A percentile compares a stretch with the other conserved stretches of the same genome.
Evolutionary conservation across 495 filamentous ascomycete species (phyloP).

Genomic region (Neurospora tetraspora): DNA sequence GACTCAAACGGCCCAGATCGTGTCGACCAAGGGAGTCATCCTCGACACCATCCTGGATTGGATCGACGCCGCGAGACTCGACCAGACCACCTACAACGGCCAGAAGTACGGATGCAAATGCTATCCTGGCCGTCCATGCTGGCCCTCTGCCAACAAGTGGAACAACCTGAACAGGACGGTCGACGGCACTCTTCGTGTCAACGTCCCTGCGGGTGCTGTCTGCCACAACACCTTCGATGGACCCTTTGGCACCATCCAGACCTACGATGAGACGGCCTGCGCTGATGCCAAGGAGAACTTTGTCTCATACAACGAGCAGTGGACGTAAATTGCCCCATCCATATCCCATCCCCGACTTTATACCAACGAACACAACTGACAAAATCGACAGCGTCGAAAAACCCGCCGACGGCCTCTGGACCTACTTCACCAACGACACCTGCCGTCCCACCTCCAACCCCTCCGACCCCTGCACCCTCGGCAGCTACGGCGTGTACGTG

Average conservation of each 20-base stretch:
- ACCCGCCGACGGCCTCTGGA: slow-evolving; percentile 23
- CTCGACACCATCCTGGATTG: slow-evolving; percentile 16
- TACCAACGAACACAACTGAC: slow-evolving; percentile 1
- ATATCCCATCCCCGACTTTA: neutral
- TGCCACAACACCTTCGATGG: slow-evolving; percentile 20
- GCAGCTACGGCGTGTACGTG: slow-evolving; percentile 41
- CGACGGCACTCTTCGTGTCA: slow-evolving; percentile 14
- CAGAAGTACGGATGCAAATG: slow-evolving; percentile 26
- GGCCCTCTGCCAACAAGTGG: slow-evolving; percentile 22
- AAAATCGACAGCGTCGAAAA: slow-evolving; percentile 11
- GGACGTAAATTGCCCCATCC: slow-evolving; percentile 12
- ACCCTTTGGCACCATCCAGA: slow-evolving; percentile 16
- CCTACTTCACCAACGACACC: slow-evolving; percentile 31
- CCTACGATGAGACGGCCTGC: slow-evolving; percentile 20
- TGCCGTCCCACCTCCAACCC: slow-evolving; percentile 37
- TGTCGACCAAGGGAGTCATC: neutral
- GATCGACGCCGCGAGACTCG: slow-evolving; percentile 3
- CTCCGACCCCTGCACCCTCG: slow-evolving; percentile 39
- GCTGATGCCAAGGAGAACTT: slow-evolving; percentile 15
- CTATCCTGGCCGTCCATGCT: slow-evolving; percentile 24
- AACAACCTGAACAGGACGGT: slow-evolving; percentile 19
- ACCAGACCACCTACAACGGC: slow-evolving; percentile 6
- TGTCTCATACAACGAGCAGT: slow-evolving; percentile 13
- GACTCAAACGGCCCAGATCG: neutral
- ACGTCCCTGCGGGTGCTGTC: slow-evolving; percentile 18